phyloP scores from a whole-genome alignment of 177 flowering plant genomes.

The Vitis hybrid region DNA sequence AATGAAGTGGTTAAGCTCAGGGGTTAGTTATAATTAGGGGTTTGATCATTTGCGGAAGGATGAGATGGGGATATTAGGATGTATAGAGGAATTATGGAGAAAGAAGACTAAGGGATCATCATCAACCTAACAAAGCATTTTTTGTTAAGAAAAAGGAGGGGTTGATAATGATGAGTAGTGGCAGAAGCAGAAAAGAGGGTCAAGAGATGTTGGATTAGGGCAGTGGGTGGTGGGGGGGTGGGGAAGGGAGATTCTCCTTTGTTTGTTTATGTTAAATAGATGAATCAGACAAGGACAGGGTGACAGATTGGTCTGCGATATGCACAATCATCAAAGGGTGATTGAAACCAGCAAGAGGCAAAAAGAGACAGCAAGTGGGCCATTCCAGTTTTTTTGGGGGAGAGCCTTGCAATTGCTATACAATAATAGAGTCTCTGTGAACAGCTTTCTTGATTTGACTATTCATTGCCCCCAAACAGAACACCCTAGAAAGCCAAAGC shows the following conservation, averaged over 20 bases:
- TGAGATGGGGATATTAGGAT: too few relatives aligned
- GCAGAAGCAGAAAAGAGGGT: slow-evolving; percentile 5
- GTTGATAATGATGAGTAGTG: slow-evolving; percentile 20
- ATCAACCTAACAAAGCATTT: too few relatives aligned
- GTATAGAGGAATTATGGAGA: too few relatives aligned
- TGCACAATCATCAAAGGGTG: slow-evolving; percentile 54
- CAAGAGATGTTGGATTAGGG: slow-evolving; percentile 7
- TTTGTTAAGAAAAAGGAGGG: slow-evolving; percentile 1
- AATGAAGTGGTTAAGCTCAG: too few relatives aligned
- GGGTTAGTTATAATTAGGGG: too few relatives aligned
- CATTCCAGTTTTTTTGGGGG: slow-evolving; percentile 29
- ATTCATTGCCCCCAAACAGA: slow-evolving; percentile 23
- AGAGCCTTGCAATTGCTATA: slow-evolving; percentile 16
- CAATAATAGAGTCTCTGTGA: slow-evolving; percentile 49
- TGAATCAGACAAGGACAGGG: slow-evolving; percentile 25
- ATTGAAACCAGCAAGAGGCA: slow-evolving; percentile 44
- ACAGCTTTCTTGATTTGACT: slow-evolving; percentile 48
- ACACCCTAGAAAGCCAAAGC: slow-evolving; percentile 1
- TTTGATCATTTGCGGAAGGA: too few relatives aligned
- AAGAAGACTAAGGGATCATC: too few relatives aligned
- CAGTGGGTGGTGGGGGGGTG: not conserved
- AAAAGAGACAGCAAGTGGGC: slow-evolving; percentile 50
- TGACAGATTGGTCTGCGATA: slow-evolving; percentile 39
- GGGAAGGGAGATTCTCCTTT: slow-evolving; percentile 29
- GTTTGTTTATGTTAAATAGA: slow-evolving; percentile 25